Conservation (phyloP, 106 monocot genomes). For the Allium cepa region DNA sequence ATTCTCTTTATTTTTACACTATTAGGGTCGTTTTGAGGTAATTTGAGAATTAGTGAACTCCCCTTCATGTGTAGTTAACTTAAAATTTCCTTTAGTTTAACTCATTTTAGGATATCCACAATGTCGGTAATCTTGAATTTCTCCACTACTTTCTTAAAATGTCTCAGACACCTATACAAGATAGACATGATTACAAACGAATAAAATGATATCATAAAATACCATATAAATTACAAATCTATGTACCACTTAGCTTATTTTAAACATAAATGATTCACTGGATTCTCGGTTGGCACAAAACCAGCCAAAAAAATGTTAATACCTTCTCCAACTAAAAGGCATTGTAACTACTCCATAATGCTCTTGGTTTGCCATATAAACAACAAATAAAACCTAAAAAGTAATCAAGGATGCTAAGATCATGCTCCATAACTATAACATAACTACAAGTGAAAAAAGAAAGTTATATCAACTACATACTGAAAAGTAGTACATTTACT, state of each 20-base stretch:
- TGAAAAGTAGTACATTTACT: not conserved
- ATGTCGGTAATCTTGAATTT: slow-evolving; percentile 85
- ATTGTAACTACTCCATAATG: slow-evolving; percentile 99
- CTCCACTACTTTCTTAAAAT: slow-evolving; percentile 91
- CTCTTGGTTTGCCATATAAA: slow-evolving; percentile 95
- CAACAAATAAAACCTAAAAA: slow-evolving; percentile 98
- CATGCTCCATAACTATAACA: slow-evolving; percentile 99
- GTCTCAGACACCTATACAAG: slow-evolving; percentile 87
- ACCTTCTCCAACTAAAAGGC: slow-evolving; percentile 94
- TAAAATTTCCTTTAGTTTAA: slow-evolving; percentile 88
- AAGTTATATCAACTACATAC: not conserved
- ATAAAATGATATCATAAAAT: too few relatives aligned
- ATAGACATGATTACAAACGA: too few relatives aligned
- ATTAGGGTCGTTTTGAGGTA: not conserved
- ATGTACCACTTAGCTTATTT: slow-evolving; percentile 13
- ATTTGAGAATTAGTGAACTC: slow-evolving; percentile 99
- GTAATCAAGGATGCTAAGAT: slow-evolving; percentile 96
- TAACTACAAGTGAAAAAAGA: slow-evolving; percentile 38
- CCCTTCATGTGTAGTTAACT: slow-evolving; percentile 76
- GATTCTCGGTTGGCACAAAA: slow-evolving; percentile 97
- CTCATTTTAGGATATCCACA: slow-evolving; percentile 90
- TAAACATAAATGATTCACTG: slow-evolving; percentile 89
- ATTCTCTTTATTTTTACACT: too few relatives aligned
- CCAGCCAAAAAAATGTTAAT: slow-evolving; percentile 99
- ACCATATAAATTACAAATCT: too few relatives aligned